These are phyloP conservation scores for Pelargonium australe DNA, from an alignment of 441 rosid species.

Conservation along the genomic window DNA sequence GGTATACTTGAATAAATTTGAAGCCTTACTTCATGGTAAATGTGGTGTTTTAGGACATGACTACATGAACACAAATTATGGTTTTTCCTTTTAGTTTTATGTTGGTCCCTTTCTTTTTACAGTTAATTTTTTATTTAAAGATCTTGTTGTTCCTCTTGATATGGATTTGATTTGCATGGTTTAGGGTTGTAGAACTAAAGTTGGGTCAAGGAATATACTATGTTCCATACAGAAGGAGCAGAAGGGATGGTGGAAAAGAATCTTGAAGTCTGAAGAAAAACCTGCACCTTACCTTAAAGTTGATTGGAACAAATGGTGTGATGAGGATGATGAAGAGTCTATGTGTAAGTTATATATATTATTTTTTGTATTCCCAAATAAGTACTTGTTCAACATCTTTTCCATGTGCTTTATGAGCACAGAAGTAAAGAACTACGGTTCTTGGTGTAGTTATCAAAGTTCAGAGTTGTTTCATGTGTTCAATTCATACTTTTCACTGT, in stretches of 20 bases:
- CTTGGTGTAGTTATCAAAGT: too few species aligned
- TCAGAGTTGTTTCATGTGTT: too few species aligned
- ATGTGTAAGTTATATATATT: constrained; percentile 40
- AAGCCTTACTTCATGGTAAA: not conserved
- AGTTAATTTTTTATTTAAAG: not conserved
- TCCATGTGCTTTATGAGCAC: not conserved
- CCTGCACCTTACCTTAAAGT: constrained; percentile 97
- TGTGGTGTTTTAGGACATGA: not conserved
- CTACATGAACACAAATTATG: not conserved
- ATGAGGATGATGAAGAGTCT: constrained; percentile 75
- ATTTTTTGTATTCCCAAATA: constrained; percentile 6
- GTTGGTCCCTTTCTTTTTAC: not conserved
- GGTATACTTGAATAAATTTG: too few species aligned
- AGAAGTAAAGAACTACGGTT: too few species aligned
- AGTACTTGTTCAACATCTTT: constrained; percentile 7
- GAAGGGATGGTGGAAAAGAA: constrained; percentile 87
- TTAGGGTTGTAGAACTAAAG: constrained; percentile 70
- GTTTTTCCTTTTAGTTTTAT: not conserved
- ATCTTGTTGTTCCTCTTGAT: not conserved
- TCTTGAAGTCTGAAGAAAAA: constrained; percentile 67
- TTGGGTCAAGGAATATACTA: constrained; percentile 76
- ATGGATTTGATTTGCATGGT: constrained; percentile 13
- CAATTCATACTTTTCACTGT: too few species aligned
- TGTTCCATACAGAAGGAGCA: constrained; percentile 74
- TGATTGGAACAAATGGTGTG: constrained; percentile 98